These are phyloP conservation scores for Lophiotrema nucula DNA, from an alignment of 495 filamentous ascomycete species.

Conservation along the genomic window DNA sequence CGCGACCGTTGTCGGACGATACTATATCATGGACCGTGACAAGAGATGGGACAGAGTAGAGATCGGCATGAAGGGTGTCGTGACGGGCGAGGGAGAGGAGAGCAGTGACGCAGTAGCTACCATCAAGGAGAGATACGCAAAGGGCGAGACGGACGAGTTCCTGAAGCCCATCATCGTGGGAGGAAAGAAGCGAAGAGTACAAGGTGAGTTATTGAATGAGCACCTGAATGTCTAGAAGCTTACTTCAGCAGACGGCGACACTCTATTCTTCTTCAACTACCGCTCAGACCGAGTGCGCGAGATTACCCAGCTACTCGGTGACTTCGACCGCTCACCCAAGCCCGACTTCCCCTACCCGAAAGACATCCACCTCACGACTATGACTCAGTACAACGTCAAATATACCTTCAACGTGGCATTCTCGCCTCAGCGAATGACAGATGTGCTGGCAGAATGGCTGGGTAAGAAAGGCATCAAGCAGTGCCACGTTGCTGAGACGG, in stretches of 20 bases:
- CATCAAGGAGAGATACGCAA: conserved; percentile 81
- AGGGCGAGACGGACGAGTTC: conserved; percentile 93
- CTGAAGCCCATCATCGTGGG: conserved; percentile 94
- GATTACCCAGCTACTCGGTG: conserved; percentile 90
- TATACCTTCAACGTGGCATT: conserved; percentile 94
- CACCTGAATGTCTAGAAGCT: conserved; percentile 13
- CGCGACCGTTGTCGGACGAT: conserved; percentile 91
- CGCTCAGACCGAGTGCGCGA: conserved; percentile 97
- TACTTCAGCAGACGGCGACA: conserved; percentile 69
- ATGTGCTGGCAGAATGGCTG: conserved; percentile 94
- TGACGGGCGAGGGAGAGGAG: conserved; percentile 81
- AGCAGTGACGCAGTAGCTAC: conserved; percentile 81
- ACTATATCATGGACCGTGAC: conserved; percentile 99
- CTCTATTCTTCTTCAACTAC: conserved; percentile 99
- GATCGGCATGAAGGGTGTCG: conserved; percentile 80
- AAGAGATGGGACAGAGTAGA: conserved; percentile 97
- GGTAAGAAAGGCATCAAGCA: conserved; percentile 83
- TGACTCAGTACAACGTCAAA: conserved; percentile 98
- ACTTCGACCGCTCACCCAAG: conserved; percentile 81
- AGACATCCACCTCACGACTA: conserved; percentile 86
- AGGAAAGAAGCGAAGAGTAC: conserved; percentile 76
- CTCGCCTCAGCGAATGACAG: conserved; percentile 90
- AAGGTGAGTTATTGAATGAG: conserved; percentile 55
- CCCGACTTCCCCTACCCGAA: conserved; percentile 95
- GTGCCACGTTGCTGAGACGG: conserved; percentile 95